phyloP scores from a whole-genome alignment of 1,284 basidiomycete genomes.

The Ustilago esculenta region DNA sequence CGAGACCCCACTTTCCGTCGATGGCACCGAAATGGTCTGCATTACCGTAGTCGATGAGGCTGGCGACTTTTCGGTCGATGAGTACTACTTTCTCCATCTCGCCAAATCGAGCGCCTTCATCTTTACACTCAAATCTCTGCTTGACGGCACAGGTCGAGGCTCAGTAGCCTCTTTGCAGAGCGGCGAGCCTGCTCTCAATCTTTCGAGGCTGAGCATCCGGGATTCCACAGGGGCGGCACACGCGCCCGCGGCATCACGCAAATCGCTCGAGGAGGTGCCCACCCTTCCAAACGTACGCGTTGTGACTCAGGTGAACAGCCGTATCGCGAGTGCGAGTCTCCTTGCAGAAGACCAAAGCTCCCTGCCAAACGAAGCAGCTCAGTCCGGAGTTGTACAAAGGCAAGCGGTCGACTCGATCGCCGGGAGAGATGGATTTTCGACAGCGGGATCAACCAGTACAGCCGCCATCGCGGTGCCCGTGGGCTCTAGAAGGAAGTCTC shows the following conservation, averaged over 20 bases:
- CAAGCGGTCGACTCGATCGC: neutral
- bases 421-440: neutral
- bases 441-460: neutral
- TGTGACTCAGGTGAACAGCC: neutral
- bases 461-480: conserved; percentile 19
- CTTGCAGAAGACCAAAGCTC: neutral
- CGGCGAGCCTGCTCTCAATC: conserved; percentile 16
- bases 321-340: neutral
- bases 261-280: conserved; percentile 38
- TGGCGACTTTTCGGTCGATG: conserved; percentile 56
- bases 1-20: conserved; percentile 73
- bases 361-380: no score
- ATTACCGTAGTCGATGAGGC: conserved; percentile 53
- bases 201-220: conserved; percentile 35
- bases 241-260: conserved; percentile 2
- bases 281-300: conserved; percentile 14
- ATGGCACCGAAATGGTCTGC: conserved; percentile 51
- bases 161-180: conserved; percentile 17
- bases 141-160: conserved; percentile 11
- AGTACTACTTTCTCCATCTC: conserved; percentile 59
- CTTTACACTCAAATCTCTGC: conserved; percentile 9
- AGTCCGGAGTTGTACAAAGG: neutral
- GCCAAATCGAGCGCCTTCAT: conserved; percentile 36
- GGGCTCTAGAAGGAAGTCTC: conserved; percentile 14
- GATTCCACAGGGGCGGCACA: conserved; percentile 35